Conservation (phyloP, 257 asterid genomes). For the Solanum lignicaule region DNA sequence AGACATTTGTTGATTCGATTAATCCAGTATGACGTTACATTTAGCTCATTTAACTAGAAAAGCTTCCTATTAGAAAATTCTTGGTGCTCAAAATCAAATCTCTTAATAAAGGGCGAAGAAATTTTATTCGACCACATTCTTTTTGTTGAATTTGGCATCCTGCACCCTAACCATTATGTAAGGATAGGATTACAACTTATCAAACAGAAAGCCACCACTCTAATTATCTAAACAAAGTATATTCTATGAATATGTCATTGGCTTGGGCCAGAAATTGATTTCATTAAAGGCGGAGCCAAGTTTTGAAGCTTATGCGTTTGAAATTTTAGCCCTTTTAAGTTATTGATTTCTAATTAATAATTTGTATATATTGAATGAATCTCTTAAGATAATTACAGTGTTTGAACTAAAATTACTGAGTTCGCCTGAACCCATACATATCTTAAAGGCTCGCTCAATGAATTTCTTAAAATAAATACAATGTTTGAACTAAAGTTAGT, state of each 20-base stretch:
- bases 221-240: background rate
- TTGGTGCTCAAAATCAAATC: no score
- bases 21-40: accelerated
- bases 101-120: background rate
- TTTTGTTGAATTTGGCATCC: background rate
- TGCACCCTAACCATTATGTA: background rate
- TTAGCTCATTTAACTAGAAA: background rate
- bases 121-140: no score
- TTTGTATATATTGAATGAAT: no score
- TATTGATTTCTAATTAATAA: background rate
- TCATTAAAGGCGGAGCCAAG: background rate
- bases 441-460: background rate
- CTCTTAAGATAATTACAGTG: no score
- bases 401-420: no score
- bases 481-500: background rate
- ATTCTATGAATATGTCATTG: background rate
- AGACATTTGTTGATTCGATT: background rate
- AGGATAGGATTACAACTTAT: background rate
- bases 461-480: no score
- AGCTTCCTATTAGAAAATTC: background rate
- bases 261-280: background rate
- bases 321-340: background rate
- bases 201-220: background rate
- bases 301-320: background rate
- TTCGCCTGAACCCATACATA: no score